A percentile compares a stretch with the other conserved stretches of the same genome.
These are phyloP conservation scores for Grigorovia yakushimaensis DNA, from an alignment of 805 yeast genomes.

Conservation along the genomic window DNA sequence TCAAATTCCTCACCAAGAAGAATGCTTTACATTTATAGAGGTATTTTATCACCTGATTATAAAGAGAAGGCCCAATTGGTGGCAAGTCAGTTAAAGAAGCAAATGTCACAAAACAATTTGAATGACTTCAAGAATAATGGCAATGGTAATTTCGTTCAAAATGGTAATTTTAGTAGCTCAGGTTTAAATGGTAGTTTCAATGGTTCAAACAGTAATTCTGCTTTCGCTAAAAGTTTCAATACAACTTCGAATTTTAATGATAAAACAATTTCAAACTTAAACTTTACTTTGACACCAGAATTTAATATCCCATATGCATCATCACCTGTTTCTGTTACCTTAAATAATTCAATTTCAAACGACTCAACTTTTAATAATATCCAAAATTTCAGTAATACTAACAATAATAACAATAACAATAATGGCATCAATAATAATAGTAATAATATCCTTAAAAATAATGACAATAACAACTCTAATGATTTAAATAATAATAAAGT, in stretches of 20 bases:
- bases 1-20: constrained; percentile 83
- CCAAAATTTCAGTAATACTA: background rate
- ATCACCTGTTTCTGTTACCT: constrained; percentile 71
- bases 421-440: background rate
- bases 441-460: constrained; percentile 1
- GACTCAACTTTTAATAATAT: constrained; percentile 1
- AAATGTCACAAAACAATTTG: constrained; percentile 6
- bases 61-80: constrained; percentile 60
- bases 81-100: constrained; percentile 18
- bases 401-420: background rate
- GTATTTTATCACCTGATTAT: constrained; percentile 65
- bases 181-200: background rate
- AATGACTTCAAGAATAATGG: background rate
- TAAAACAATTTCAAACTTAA: constrained; percentile 8
- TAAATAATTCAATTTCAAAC: constrained; percentile 13
- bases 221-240: background rate
- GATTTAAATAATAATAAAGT: background rate
- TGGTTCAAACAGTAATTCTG: background rate
- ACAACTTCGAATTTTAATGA: background rate
- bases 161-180: background rate
- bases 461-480: constrained; percentile 4
- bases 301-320: constrained; percentile 55
- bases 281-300: constrained; percentile 21
- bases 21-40: constrained; percentile 82
- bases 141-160: background rate